A percentile compares a stretch with the other conserved stretches of the same genome.
These are phyloP conservation scores for Solanum infundibuliforme DNA, from an alignment of 257 asterid genomes.

Conservation along the genomic window DNA sequence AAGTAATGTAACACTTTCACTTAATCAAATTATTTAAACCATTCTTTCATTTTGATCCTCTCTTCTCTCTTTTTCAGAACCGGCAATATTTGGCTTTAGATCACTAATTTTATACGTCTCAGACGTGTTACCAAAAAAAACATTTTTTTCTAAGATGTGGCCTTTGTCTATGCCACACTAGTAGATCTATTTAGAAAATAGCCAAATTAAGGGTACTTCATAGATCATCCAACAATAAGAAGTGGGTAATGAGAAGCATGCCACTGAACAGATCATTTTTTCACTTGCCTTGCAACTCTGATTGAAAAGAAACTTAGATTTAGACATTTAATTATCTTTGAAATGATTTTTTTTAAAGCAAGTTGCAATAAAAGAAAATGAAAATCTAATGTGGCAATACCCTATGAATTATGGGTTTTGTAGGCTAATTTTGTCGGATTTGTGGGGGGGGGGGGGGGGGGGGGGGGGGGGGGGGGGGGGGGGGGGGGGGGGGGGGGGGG, in stretches of 20 bases:
- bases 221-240: conserved; percentile 9
- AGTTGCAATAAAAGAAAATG: neutral
- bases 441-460: neutral
- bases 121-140: neutral
- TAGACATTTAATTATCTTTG: neutral
- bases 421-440: neutral
- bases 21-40: conserved; percentile 32
- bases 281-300: neutral
- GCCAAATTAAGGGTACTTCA: neutral
- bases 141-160: neutral
- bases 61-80: neutral
- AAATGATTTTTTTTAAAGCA: neutral
- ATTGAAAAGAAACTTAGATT: neutral
- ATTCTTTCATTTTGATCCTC: conserved; percentile 10
- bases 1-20: conserved; percentile 21
- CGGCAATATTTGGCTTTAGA: neutral
- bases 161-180: neutral
- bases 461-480: no score
- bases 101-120: neutral
- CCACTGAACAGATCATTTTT: neutral
- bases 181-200: neutral
- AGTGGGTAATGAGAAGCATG: conserved; percentile 14
- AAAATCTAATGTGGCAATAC: conserved; percentile 3
- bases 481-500: no score
- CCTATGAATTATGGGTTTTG: conserved; percentile 6